phyloP scores from a whole-genome alignment of 2,329 filamentous ascomycete species.

The Exutisphaerella laricina region DNA sequence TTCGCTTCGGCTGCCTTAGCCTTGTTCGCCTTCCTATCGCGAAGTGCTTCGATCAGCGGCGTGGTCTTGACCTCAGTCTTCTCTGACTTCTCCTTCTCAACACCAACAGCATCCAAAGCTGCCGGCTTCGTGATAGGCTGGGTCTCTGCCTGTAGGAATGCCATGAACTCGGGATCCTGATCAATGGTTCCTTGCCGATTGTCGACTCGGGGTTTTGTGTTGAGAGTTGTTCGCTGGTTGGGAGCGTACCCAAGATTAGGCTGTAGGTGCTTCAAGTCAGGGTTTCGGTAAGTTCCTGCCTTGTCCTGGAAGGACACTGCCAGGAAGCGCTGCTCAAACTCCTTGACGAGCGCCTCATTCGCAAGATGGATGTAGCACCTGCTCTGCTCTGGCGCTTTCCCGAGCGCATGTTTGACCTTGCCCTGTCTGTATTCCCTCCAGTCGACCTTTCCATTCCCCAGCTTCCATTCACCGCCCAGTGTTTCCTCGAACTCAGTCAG shows the following conservation, averaged over 20 bases:
- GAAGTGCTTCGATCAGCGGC: slow-evolving; percentile 81
- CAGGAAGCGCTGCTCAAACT: slow-evolving; percentile 66
- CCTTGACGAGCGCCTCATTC: slow-evolving; percentile 61
- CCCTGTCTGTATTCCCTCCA: slow-evolving; percentile 69
- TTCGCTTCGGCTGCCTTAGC: slow-evolving; percentile 27
- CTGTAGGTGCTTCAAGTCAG: slow-evolving; percentile 64
- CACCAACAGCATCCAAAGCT: slow-evolving; percentile 47
- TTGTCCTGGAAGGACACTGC: slow-evolving; percentile 71
- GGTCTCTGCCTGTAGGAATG: slow-evolving; percentile 81
- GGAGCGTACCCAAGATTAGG: slow-evolving; percentile 76
- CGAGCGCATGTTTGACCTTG: slow-evolving; percentile 73
- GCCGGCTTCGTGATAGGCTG: slow-evolving; percentile 59
- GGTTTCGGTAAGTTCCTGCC: slow-evolving; percentile 65
- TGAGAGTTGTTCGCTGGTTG: slow-evolving; percentile 71
- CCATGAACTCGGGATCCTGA: slow-evolving; percentile 91
- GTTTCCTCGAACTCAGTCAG: slow-evolving; percentile 67
- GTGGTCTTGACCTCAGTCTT: slow-evolving; percentile 69
- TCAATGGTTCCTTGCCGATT: slow-evolving; percentile 90
- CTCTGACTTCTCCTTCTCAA: slow-evolving; percentile 41
- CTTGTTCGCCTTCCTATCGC: slow-evolving; percentile 52
- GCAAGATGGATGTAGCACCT: slow-evolving; percentile 77
- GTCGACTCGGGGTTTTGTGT: slow-evolving; percentile 68
- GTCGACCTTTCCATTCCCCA: slow-evolving; percentile 75
- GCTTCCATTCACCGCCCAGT: slow-evolving; percentile 74
- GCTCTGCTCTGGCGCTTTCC: slow-evolving; percentile 75